Evolutionary conservation across 139 green algal species (phyloP).

Genomic region (Spirogloea muscicola): DNA sequence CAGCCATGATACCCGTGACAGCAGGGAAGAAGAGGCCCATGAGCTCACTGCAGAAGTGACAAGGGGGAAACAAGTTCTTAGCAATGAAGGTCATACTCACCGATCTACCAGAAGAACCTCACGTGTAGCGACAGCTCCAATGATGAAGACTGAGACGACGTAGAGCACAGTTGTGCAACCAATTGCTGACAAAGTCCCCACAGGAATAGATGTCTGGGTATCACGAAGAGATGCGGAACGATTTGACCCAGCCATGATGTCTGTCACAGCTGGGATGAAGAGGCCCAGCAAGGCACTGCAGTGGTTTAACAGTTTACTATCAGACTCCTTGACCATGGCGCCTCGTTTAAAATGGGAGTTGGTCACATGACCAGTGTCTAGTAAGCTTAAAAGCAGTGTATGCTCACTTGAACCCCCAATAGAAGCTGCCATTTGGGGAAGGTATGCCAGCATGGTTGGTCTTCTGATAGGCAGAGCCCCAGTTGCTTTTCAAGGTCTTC

Average conservation of each 20-base stretch:
- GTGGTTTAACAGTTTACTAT: too few species aligned
- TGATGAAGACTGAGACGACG: constrained; percentile 4
- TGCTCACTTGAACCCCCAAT: constrained; percentile 27
- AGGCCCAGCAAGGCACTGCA: constrained; percentile 7
- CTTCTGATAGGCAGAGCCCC: constrained; percentile 40
- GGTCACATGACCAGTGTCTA: neutral
- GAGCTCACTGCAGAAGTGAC: constrained; percentile 22
- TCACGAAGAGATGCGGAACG: constrained; percentile 6
- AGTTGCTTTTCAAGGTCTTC: constrained; percentile 40
- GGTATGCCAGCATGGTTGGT: constrained; percentile 47
- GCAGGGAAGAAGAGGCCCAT: constrained; percentile 46
- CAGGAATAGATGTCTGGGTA: constrained; percentile 18
- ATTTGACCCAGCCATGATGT: constrained; percentile 9
- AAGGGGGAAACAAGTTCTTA: neutral
- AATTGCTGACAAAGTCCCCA: constrained; percentile 2
- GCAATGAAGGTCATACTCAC: neutral
- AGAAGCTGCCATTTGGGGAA: constrained; percentile 15
- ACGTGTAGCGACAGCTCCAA: neutral
- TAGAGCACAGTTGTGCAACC: constrained; percentile 10
- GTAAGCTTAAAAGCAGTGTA: neutral
- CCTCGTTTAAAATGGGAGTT: too few species aligned
- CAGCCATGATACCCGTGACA: constrained; percentile 51
- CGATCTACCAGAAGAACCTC: constrained; percentile 5
- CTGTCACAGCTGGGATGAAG: constrained; percentile 11
- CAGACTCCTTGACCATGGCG: too few species aligned